Percentiles rank a stretch among this genome's conserved stretches.
Evolutionary conservation across 2,329 filamentous ascomycete species (phyloP).

Genomic region (Blumeria graminis): DNA sequence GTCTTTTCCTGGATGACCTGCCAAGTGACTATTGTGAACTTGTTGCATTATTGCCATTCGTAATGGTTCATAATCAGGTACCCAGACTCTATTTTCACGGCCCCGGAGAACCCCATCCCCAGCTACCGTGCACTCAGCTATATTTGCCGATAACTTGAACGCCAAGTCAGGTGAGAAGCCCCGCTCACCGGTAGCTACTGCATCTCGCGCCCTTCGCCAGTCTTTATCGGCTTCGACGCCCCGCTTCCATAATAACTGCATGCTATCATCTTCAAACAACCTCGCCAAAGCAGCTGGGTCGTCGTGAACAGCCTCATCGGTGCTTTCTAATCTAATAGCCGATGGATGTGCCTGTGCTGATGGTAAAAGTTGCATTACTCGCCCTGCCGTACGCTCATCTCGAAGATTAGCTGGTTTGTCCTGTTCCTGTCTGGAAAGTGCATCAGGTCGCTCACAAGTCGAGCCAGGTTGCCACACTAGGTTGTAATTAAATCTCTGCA

Average conservation of each 20-base stretch:
- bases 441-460: not conserved
- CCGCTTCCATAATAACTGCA: not conserved
- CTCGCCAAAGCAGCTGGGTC: no score
- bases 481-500: not conserved
- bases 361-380: not conserved
- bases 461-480: not conserved
- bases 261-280: not conserved
- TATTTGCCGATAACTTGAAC: not conserved
- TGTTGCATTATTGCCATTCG: no score
- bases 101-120: no score
- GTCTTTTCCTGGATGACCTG: no score
- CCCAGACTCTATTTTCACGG: no score
- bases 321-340: no score
- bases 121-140: no score
- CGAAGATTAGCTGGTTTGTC: not conserved
- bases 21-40: no score
- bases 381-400: not conserved
- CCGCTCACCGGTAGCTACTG: not conserved
- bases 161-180: not conserved
- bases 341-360: not conserved
- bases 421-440: not conserved
- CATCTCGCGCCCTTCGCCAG: not conserved
- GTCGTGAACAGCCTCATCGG: no score
- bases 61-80: no score
- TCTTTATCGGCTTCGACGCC: not conserved